Evolutionary conservation across 345 rosid species (phyloP), one percentile per base, ranked within the genome.

Genomic region (Hibiscus syriacus): DNA sequence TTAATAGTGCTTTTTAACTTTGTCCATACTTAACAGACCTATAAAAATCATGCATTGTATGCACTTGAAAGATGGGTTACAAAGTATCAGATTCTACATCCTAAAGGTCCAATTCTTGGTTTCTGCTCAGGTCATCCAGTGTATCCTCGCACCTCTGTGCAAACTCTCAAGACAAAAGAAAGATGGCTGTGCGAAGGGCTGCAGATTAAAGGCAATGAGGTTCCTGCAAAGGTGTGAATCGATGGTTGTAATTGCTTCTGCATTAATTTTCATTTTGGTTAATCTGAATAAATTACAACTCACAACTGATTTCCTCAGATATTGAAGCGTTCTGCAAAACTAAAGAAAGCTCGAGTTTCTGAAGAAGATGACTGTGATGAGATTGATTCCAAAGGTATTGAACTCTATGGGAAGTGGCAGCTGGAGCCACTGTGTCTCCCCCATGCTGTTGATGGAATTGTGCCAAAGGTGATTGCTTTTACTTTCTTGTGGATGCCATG

Each of bases 11-110:
- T n/a, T n/a, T n/a, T 62, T 17, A 49, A 38, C 55, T 64, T 63
- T 55, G 41, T 56, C 62, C 66, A 30, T 23, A 45, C 55, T 73
- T 69, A 6, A 79, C 80, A 93, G 98, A 97, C 98, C 43, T 90
- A 90, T 76, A 87, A 77, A 72, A 81, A 46, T 66, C 98, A 93
- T 53, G 84, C 79, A 50, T 74, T 89, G 6, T 93, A 93, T 71
- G 92, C 85, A 32, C 83, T 93, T 76, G 96, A 90, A 83, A 87
- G 86, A 79, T 93, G 97, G 98, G 96, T 93, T 72, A 85, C 84
- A 52, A 89, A 85, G 84, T 78, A 72, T 80, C 97, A 93, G 82
- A 89, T 89, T 70, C 85, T 90, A 78, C 84, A 86, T 83, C 98
- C 98, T 22, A 85, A 80, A 78, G 95, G 88, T 73, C 97, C 97